phyloP scores from a whole-genome alignment of 768 basidiomycete genomes.

The Clitopilus hobsonii region DNA sequence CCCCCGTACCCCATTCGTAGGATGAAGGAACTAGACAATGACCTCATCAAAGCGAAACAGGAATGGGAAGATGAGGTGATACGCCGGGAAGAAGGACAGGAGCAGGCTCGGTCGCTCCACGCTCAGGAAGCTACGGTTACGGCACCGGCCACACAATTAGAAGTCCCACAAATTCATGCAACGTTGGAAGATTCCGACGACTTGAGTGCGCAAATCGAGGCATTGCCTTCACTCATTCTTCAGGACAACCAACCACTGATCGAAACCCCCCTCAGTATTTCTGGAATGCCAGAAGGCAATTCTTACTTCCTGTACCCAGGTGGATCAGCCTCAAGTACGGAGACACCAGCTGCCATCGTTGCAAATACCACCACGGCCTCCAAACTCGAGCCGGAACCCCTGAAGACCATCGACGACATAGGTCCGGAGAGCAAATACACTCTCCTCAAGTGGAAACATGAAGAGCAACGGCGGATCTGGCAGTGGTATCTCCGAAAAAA shows the following conservation, averaged over 20 bases:
- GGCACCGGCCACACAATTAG: slow-evolving; percentile 22
- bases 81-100: slow-evolving; percentile 47
- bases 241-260: slow-evolving; percentile 30
- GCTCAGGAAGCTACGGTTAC: slow-evolving; percentile 39
- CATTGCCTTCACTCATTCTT: slow-evolving; percentile 31
- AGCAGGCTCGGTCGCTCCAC: slow-evolving; percentile 43
- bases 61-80: slow-evolving; percentile 89
- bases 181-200: slow-evolving; percentile 39
- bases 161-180: slow-evolving; percentile 16
- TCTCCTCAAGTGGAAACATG: slow-evolving; percentile 72
- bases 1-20: slow-evolving; percentile 84
- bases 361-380: slow-evolving; percentile 14
- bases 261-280: slow-evolving; percentile 17
- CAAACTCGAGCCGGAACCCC: slow-evolving; percentile 31
- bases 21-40: slow-evolving; percentile 86
- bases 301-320: slow-evolving; percentile 26
- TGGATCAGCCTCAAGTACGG: slow-evolving; percentile 16
- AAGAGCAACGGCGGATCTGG: slow-evolving; percentile 88
- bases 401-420: slow-evolving; percentile 70
- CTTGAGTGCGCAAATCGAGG: slow-evolving; percentile 67
- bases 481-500: slow-evolving; percentile 93
- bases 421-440: slow-evolving; percentile 67
- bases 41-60: slow-evolving; percentile 61
- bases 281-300: slow-evolving; percentile 25
- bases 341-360: slow-evolving; percentile 7